Evolutionary conservation across 202 grass and related monocot species (phyloP), one percentile per base, ranked within the genome.

Genomic region (Carex arenaria): DNA sequence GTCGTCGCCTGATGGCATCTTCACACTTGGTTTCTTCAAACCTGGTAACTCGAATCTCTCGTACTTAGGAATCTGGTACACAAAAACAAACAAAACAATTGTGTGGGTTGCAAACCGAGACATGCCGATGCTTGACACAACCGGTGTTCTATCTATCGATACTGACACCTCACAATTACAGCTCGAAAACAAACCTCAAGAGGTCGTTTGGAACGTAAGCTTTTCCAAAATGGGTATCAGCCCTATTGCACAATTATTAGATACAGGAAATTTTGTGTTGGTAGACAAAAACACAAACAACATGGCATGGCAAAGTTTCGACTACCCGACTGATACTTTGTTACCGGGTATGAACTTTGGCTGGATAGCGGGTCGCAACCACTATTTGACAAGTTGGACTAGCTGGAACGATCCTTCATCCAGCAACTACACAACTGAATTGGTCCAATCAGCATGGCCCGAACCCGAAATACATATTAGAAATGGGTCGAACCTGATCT

Each of bases 71-170:
- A 89, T 89, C 19, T 85, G 87, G 87, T 89, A 89, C 67, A 70
- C 80, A 36, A 73, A 74, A 4, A 0, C 15, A 5, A 78, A 71
- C 7, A 43, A 31, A 7, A 94, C 80, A 60, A 68, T 91, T 10
- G 87, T 91, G 51, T 94, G 92, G 92, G 83, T 91, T 26, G 92
- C 87, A 52, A 94, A 94, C 61, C 83, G 92, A n/a, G 23, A 89
- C 2, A 72, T 34, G 1, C 87, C 89, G 11, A 61, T 91, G 82
- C 43, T 3, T 18, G 82, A 83, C 59, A 4, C 64, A 13, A 19
- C 85, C 2, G 85, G 52, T 26, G 61, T 67, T 49, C 64, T 94
- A 4, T 26, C 15, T 30, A 2, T 94, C 56, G 55, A 36, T 10
- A 13, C 3, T 38, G 65, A 55, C 15, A 80, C 83, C n/a, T 17